Base-by-base conservation (phyloP, 371 early-diverging fungal species). In the Haplosporangium sp. region DNA sequence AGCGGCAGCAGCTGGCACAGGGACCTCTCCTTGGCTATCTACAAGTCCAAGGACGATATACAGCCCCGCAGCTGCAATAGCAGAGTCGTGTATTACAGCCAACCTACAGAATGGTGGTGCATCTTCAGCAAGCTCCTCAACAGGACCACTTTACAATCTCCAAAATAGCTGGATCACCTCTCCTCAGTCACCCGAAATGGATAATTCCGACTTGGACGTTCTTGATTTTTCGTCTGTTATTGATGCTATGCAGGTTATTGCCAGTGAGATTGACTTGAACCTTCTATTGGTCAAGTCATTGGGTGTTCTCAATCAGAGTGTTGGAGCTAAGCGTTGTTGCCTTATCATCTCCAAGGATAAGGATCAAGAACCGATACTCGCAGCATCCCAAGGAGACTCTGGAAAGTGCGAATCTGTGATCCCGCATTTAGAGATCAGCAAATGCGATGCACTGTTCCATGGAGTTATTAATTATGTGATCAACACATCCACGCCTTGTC, bases 161-260 rank as follows among this genome's bases (percentile, higher is more conserved):
- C 74, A 70, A 40, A 70, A 70, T 53, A 67, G 56, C 20, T 79
- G 70, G 68, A 48, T 66, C 3, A 57, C 27, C 19, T 67, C 74
- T 0, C 79, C 79, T 0, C 71, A 70, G 13, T 72, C 76, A 1
- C 72, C 82, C 0, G 82, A 81, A 60, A 27, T 72, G 3, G 82
- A 75, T 13, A 81, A 75, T 59, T 63, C 67, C 0, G 82, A 81
- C 52, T 44, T 81, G 62, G 82, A 81, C 20, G 72, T 81, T 10
- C 69, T 81, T 10, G 82, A 81, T 39, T 81, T 81, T 17, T 75
- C 82, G 34, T 81, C 82, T 0, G 82, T 81, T 20, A 81, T 81
- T n/a, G 82, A 81, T 2, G 82, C 82, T 7, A 81, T 81, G 82
- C 82, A 81, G 37, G 82, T 81, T 3, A 69, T 81, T 42, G 82